phyloP scores from a whole-genome alignment of 1,139 yeast species.

The Geotrichum klebahnii region DNA sequence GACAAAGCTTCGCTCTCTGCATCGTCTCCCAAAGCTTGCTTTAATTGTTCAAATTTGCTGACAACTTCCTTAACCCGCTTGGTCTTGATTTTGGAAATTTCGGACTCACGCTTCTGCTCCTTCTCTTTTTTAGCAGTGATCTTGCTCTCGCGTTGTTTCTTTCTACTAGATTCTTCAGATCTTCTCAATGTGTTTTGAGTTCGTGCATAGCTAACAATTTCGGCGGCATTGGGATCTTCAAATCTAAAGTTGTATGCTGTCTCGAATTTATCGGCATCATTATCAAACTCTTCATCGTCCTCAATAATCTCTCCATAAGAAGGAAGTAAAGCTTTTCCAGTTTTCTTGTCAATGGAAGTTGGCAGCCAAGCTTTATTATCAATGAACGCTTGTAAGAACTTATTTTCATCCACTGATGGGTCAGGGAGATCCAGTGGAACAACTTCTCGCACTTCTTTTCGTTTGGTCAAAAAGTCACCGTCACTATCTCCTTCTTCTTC shows the following conservation, averaged over 20 bases:
- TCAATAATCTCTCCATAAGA: slow-evolving; percentile 49
- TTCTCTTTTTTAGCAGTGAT: slow-evolving; percentile 52
- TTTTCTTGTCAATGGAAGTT: slow-evolving; percentile 43
- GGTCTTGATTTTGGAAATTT: slow-evolving; percentile 66
- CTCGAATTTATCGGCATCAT: slow-evolving; percentile 87
- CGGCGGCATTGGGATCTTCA: slow-evolving; percentile 88
- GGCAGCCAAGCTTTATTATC: slow-evolving; percentile 89
- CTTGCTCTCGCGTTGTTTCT: slow-evolving; percentile 74
- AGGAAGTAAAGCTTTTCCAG: slow-evolving; percentile 51
- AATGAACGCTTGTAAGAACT: slow-evolving; percentile 68
- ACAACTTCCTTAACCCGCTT: slow-evolving; percentile 72
- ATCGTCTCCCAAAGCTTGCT: slow-evolving; percentile 79
- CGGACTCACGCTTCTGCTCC: slow-evolving; percentile 54
- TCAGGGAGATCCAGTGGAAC: slow-evolving; percentile 54
- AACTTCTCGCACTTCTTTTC: slow-evolving; percentile 42
- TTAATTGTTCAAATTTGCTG: slow-evolving; percentile 70
- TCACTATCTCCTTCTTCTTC: slow-evolving; percentile 46
- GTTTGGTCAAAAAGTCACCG: slow-evolving; percentile 59
- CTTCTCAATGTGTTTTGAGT: slow-evolving; percentile 89
- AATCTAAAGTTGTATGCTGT: slow-evolving; percentile 89
- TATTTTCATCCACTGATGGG: slow-evolving; percentile 60
- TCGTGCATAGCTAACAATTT: slow-evolving; percentile 95
- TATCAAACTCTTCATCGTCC: slow-evolving; percentile 85
- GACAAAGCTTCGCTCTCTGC: slow-evolving; percentile 51
- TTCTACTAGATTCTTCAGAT: slow-evolving; percentile 67